Evolutionary conservation across 208 protist species (phyloP), one percentile per base, ranked within the genome.

Genomic region (Herpetomonas tarakana): DNA sequence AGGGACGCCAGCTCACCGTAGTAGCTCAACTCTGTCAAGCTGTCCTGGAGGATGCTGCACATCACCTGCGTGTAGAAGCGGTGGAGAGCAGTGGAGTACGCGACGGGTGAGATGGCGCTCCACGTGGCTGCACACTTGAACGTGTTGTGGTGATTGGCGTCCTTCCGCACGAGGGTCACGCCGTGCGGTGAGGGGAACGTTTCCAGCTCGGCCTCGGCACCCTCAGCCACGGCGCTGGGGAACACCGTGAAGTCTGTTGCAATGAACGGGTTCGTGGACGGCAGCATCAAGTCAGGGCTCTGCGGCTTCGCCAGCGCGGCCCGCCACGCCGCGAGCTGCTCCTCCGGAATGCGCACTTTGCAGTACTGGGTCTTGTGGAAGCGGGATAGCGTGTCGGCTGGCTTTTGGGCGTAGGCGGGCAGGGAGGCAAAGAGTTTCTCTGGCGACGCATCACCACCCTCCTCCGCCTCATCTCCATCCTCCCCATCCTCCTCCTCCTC

Each of bases 1-100:
- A 93, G 50, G 16, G 83, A 75, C 1, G 83, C 87, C 28, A 91
- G 58, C 35, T 74, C 45, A 12, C 81, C 87, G 70, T 79, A 84
- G 69, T 93, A 93, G 45, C 67, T 51, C 9, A 73, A 47, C 71
- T 89, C 83, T 3, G 72, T 75, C 25, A 88, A 19, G 18, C 55
- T 59, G 45, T 82, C 68, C 12, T 57, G 24, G 21, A 91, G 47
- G 22, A 93, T 78, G 27, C 52, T 27, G 41, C 30, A 41, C 78
- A 88, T 76, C 3, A 93, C 81, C n/a, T 57, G 57, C 52, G 71
- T 73, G 70, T 86, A 93, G 22, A 91, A 74, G 2, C 76, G 68
- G 31, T 74, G 65, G 22, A 71, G 71, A 28, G 83, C 63, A 18
- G 65, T 73, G 2, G 69, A 57, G 53, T 78, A 82, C 18, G 72